Percentiles rank a stretch among this genome's conserved stretches.
phyloP scores from a whole-genome alignment of 1,284 basidiomycete genomes.

The Tilletia indica region DNA sequence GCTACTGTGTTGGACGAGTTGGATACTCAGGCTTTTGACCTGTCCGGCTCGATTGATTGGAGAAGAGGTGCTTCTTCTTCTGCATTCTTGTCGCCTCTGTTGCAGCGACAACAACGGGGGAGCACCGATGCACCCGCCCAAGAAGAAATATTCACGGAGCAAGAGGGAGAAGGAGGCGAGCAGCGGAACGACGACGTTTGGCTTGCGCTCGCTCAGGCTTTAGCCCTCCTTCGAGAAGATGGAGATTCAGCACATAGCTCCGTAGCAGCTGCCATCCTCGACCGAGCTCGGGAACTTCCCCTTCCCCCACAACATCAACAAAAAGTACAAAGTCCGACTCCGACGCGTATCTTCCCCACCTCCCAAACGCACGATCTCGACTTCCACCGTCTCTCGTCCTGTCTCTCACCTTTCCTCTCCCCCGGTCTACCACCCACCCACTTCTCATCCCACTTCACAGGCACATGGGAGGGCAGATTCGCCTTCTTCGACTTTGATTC shows the following conservation, averaged over 20 bases:
- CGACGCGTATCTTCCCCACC: background rate
- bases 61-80: no score
- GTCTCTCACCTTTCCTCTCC: constrained; percentile 55
- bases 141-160: background rate
- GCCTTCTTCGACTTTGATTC: constrained; percentile 63
- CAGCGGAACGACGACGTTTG: background rate
- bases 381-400: constrained; percentile 35
- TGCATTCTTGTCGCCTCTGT: no score
- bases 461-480: constrained; percentile 63
- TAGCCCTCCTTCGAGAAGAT: background rate
- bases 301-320: background rate
- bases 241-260: background rate
- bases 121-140: background rate
- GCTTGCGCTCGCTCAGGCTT: background rate
- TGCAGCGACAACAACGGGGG: background rate
- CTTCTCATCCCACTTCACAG: constrained; percentile 58
- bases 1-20: no score
- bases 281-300: background rate
- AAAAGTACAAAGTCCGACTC: background rate
- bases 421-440: constrained; percentile 57
- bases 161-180: background rate
- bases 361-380: constrained; percentile 47
- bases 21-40: no score
- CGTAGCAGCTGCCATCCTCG: background rate
- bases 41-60: no score